Percentiles rank a stretch among this genome's conserved stretches.
These are phyloP conservation scores for Solanum hybrid DNA, from an alignment of 305 asterid genomes.

Conservation along the genomic window DNA sequence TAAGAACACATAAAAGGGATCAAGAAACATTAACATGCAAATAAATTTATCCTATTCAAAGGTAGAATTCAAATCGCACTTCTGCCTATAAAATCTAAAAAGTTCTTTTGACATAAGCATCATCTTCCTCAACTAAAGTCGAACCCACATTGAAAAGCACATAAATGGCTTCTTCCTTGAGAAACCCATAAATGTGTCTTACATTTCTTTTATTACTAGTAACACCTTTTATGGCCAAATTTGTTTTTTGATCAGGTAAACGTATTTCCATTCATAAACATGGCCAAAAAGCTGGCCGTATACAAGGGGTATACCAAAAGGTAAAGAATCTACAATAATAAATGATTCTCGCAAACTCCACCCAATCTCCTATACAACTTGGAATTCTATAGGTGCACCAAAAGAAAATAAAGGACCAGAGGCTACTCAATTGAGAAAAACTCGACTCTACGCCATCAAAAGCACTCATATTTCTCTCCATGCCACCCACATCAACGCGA, in stretches of 20 bases:
- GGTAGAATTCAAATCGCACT: background rate
- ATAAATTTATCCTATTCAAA: background rate
- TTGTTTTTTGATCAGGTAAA: background rate
- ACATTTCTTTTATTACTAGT: background rate
- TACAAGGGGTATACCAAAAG: background rate
- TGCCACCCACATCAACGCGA: background rate
- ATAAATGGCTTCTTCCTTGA: slow-evolving; percentile 1
- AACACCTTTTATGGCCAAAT: background rate
- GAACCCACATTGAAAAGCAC: background rate
- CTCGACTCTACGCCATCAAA: background rate
- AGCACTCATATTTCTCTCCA: background rate
- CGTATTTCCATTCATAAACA: background rate
- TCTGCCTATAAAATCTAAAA: background rate
- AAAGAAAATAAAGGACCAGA: background rate
- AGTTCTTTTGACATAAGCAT: background rate
- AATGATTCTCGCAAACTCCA: background rate
- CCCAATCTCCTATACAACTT: background rate
- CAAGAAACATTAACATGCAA: background rate
- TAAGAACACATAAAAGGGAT: background rate
- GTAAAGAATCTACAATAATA: background rate
- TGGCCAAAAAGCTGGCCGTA: background rate
- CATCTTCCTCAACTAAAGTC: background rate
- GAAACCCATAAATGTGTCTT: slow-evolving; percentile 3
- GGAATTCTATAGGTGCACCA: background rate
- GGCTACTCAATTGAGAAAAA: background rate